phyloP scores from a whole-genome alignment of 2,329 filamentous ascomycete species.

The Fonsecaea monophora region DNA sequence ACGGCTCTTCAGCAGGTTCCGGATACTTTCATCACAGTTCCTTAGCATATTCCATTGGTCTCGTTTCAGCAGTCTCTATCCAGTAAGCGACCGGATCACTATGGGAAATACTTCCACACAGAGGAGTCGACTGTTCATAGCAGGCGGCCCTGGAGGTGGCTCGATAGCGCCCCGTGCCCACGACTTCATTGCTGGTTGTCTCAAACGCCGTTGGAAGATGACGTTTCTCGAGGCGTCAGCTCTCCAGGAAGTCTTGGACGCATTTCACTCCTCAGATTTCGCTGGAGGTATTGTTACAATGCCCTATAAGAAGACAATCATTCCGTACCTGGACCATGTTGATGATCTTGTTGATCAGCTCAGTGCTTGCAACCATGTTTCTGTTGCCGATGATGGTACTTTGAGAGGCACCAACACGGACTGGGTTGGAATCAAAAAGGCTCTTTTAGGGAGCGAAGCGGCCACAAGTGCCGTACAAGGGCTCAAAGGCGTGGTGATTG shows the following conservation, averaged over 20 bases:
- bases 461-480: conserved; percentile 46
- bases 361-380: conserved; percentile 25
- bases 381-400: conserved; percentile 29
- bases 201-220: conserved; percentile 47
- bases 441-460: conserved; percentile 47
- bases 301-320: conserved; percentile 52
- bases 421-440: conserved; percentile 51
- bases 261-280: conserved; percentile 43
- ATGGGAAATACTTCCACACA: background rate
- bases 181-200: conserved; percentile 47
- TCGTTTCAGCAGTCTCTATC: background rate
- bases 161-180: conserved; percentile 53
- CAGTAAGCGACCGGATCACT: background rate
- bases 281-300: conserved; percentile 51
- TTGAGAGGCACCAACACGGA: conserved; percentile 53
- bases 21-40: background rate
- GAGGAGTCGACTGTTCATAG: conserved; percentile 18
- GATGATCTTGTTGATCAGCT: conserved; percentile 47
- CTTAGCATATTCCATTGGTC: background rate
- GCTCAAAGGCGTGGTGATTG: conserved; percentile 61
- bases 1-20: background rate
- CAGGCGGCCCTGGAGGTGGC: conserved; percentile 40
- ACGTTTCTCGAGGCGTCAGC: conserved; percentile 44
- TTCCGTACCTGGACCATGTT: conserved; percentile 49
- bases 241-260: conserved; percentile 44